Evolutionary conservation across 306 rosid genomes (phyloP).

Genomic region (Quercus bicolor): DNA sequence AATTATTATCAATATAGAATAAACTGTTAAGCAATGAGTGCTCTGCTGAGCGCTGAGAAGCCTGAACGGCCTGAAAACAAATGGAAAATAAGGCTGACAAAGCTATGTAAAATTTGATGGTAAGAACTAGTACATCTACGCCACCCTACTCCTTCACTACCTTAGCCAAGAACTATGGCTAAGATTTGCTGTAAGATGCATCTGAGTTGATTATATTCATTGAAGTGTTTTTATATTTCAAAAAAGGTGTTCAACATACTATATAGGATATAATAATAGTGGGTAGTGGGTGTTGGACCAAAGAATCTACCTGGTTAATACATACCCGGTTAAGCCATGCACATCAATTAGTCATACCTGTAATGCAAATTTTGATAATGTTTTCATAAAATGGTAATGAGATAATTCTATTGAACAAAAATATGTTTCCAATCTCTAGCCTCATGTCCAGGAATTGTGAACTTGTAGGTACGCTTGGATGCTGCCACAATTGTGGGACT

Average conservation of each 20-base stretch:
- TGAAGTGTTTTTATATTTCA: neutral
- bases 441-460: constrained; percentile 14
- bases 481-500: constrained; percentile 80
- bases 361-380: neutral
- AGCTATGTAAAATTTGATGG: no score
- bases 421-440: neutral
- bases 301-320: neutral
- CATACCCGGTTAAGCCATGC: neutral
- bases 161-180: neutral
- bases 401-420: neutral
- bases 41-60: neutral
- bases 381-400: neutral
- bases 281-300: neutral
- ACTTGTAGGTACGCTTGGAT: constrained; percentile 89
- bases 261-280: neutral
- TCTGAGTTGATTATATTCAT: neutral
- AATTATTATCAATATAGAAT: neutral
- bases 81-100: neutral
- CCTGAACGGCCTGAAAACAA: neutral
- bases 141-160: neutral
- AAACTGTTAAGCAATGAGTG: neutral
- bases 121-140: no score
- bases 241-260: neutral
- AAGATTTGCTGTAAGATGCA: neutral
- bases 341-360: neutral